Conservation (phyloP, 1,284 basidiomycete genomes). For the Trametes pubescens region DNA sequence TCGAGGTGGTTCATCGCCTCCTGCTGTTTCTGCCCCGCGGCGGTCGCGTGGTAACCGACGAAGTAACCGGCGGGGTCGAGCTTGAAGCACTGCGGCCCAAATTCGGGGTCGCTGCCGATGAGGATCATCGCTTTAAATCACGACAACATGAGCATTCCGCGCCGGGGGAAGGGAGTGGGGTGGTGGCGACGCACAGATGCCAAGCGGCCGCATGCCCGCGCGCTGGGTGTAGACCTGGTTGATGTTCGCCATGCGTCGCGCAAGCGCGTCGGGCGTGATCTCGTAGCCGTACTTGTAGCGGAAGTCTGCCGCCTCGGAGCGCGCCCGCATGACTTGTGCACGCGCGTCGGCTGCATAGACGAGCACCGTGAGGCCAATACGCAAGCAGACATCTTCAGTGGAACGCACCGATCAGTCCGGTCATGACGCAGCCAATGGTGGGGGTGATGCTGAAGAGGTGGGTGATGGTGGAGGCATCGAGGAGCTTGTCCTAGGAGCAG, state of each 20-base stretch:
- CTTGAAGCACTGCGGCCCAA: constrained; percentile 95
- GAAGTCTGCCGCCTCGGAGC: constrained; percentile 93
- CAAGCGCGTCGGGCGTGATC: constrained; percentile 95
- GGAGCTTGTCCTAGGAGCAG: constrained; percentile 87
- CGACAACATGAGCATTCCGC: not conserved
- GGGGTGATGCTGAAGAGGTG: constrained; percentile 98
- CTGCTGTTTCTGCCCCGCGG: constrained; percentile 97
- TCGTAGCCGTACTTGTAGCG: constrained; percentile 98
- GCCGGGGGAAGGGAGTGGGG: constrained; percentile 1
- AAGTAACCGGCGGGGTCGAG: constrained; percentile 99
- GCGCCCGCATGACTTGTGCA: constrained; percentile 89
- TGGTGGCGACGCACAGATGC: constrained; percentile 76
- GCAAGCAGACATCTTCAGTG: constrained; percentile 1
- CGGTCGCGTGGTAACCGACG: constrained; percentile 97
- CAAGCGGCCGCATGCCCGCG: constrained; percentile 96
- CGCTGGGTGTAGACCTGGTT: constrained; percentile 99
- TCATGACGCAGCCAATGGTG: constrained; percentile 97
- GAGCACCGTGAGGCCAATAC: not conserved
- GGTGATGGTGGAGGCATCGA: constrained; percentile 94
- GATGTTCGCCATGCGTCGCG: constrained; percentile 95
- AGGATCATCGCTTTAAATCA: constrained; percentile 86
- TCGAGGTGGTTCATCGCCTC: constrained; percentile 99
- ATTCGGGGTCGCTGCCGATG: constrained; percentile 92
- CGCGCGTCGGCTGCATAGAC: constrained; percentile 84
- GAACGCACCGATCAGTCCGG: constrained; percentile 86